phyloP scores from a whole-genome alignment of 169 alveolate genomes.

The Besnoitia besnoiti region DNA sequence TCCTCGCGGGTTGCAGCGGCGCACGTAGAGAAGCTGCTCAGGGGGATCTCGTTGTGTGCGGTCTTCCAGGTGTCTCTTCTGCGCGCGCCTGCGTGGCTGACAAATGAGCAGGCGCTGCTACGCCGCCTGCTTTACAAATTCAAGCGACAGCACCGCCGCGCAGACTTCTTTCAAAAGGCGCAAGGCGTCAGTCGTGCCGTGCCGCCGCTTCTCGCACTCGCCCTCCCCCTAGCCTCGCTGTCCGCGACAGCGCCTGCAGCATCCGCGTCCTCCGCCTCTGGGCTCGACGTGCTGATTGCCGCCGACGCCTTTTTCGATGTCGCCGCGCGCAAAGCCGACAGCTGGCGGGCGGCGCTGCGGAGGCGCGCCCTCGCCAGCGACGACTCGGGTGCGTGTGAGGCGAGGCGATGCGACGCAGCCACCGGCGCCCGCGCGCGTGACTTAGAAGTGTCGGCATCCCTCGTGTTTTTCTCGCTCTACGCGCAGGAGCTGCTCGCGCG shows the following conservation, averaged over 20 bases:
- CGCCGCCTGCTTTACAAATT: conserved; percentile 21
- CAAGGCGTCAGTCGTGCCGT: neutral
- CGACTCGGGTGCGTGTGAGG: neutral
- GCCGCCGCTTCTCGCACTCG: neutral
- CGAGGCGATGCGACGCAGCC: neutral
- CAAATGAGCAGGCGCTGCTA: neutral
- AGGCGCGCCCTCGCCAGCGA: neutral
- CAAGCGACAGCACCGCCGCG: neutral
- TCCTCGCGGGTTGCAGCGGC: no score
- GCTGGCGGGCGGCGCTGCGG: neutral
- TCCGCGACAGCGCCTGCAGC: neutral
- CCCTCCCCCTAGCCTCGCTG: neutral
- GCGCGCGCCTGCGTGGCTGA: neutral
- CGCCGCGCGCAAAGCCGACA: neutral
- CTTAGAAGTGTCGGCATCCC: neutral
- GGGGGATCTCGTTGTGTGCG: no score
- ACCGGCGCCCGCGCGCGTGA: neutral
- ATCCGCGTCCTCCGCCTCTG: no score
- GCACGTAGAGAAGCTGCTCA: no score
- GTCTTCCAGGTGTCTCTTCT: no score
- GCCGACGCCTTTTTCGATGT: neutral
- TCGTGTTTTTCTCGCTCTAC: neutral
- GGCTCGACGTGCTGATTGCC: no score
- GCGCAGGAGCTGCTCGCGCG: conserved; percentile 7
- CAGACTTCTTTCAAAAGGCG: conserved; percentile 1